Conservation (phyloP, 2,329 filamentous ascomycete genomes). For the Thermothelomyces thermophilus region DNA sequence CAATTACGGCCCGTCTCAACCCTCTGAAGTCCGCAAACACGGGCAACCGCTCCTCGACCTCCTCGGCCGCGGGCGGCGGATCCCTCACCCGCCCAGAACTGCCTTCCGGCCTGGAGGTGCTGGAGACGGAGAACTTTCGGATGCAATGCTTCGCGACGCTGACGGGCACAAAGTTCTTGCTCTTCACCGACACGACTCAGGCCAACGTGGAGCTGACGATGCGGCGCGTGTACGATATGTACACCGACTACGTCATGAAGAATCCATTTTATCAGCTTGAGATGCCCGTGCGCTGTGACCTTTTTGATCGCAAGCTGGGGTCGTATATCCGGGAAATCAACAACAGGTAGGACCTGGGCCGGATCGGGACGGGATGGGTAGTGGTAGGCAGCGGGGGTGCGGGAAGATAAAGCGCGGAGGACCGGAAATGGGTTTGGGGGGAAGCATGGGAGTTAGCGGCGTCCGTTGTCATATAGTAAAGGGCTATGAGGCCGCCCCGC, state of each 20-base stretch:
- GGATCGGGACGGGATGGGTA: conserved; percentile 17
- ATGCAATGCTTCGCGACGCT: conserved; percentile 93
- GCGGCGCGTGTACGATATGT: conserved; percentile 84
- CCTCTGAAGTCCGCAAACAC: conserved; percentile 39
- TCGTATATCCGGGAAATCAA: conserved; percentile 73
- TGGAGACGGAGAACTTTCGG: conserved; percentile 91
- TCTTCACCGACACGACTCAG: conserved; percentile 88
- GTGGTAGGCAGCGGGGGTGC: neutral
- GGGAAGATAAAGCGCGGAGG: neutral
- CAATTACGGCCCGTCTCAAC: conserved; percentile 58
- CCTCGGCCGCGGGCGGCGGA: conserved; percentile 23
- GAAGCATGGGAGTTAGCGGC: neutral
- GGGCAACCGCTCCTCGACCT: conserved; percentile 32
- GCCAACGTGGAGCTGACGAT: conserved; percentile 80
- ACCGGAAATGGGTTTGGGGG: neutral
- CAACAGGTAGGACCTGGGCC: conserved; percentile 38
- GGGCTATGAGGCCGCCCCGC: neutral
- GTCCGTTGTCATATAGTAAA: neutral
- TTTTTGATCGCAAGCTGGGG: conserved; percentile 80
- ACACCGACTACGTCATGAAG: conserved; percentile 98
- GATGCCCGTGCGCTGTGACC: conserved; percentile 93
- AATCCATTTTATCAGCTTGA: conserved; percentile 98
- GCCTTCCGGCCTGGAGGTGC: conserved; percentile 76
- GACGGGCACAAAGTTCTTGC: conserved; percentile 89
- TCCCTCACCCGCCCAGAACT: conserved; percentile 50